Evolutionary conservation across 495 filamentous ascomycete species (phyloP), one percentile per base, ranked within the genome.

Genomic region (Oidiodendron maius): DNA sequence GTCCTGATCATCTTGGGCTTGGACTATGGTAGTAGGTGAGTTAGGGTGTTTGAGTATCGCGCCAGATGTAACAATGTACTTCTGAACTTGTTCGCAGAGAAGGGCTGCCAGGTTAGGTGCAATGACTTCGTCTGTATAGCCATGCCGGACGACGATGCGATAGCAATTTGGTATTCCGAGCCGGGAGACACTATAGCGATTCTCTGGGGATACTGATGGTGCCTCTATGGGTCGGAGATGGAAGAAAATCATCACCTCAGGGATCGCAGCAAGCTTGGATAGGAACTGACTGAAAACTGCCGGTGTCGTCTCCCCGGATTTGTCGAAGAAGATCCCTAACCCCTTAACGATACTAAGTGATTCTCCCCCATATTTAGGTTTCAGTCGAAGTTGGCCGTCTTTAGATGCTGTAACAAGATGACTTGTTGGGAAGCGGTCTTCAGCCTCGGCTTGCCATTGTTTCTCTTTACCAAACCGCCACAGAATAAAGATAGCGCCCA

Each of bases 401-500:
- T 13, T 12, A 13, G 40, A 36, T 20, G 58, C 60, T 8, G 50
- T 58, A 0, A 62, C 62, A 1, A 78, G 43, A 11, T 77, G 60
- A 2, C 69, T 61, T 0, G 63, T 63, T 2, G 68, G 69, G 43
- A 84, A 70, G 0, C 75, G 70, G 48, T 84, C 81, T 25, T 68
- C 68, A 1, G 69, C 71, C 59, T 88, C 84, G 8, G 82, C 77
- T n/a, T 55, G 66, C 84, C 84, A 88, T 57, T 87, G 83, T 46
- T 77, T 73, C 44, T 85, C 79, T 58, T 87, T 87, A 16, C 83
- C 83, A 50, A 77, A 87, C 16, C 84, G 75, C 83, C 83, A 87
- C 5, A 86, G 65, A 24, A 84, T 61, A 46, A 87, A 79, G 20
- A 87, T 44, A 18, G 62, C 64, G 0, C 77, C 64, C 0, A 87